These are phyloP conservation scores for Galerina sulciceps DNA, from an alignment of 768 basidiomycete genomes.

Conservation along the genomic window DNA sequence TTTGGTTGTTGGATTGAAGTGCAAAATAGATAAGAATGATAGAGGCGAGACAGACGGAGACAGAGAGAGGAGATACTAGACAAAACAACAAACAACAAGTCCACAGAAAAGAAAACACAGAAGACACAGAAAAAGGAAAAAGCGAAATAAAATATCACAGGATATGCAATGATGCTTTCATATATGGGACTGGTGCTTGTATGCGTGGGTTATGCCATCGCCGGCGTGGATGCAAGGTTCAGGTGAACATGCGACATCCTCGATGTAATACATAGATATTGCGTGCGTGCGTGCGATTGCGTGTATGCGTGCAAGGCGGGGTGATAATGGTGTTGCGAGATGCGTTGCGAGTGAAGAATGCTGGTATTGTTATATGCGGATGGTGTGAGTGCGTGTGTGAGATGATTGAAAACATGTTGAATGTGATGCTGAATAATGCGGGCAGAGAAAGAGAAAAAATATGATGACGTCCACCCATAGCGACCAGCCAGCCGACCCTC, in stretches of 20 bases:
- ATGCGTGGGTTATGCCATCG: constrained; percentile 1
- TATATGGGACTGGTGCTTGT: constrained; percentile 10
- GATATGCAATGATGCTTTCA: constrained; percentile 24
- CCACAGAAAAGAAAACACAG: constrained; percentile 21
- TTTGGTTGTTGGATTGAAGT: constrained; percentile 7
- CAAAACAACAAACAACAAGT: constrained; percentile 29
- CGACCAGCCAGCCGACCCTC: constrained; percentile 6
- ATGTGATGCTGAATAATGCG: background rate
- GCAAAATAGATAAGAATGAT: constrained; percentile 21
- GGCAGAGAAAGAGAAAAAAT: constrained; percentile 4
- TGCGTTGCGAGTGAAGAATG: constrained; percentile 19
- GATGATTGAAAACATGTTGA: constrained; percentile 18
- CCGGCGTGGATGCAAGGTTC: constrained; percentile 9
- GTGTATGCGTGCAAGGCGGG: background rate
- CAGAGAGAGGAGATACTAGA: constrained; percentile 19
- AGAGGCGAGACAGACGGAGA: constrained; percentile 6
- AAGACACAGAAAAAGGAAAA: constrained; percentile 10
- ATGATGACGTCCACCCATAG: background rate
- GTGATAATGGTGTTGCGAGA: background rate
- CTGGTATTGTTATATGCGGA: background rate
- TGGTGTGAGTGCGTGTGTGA: background rate
- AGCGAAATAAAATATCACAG: constrained; percentile 18
- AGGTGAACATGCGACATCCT: background rate
- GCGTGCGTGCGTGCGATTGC: constrained; percentile 19
- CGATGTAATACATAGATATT: constrained; percentile 7